Evolutionary conservation across 148 eudicot genomes (phyloP).

Genomic region (Persicaria tinctoria): DNA sequence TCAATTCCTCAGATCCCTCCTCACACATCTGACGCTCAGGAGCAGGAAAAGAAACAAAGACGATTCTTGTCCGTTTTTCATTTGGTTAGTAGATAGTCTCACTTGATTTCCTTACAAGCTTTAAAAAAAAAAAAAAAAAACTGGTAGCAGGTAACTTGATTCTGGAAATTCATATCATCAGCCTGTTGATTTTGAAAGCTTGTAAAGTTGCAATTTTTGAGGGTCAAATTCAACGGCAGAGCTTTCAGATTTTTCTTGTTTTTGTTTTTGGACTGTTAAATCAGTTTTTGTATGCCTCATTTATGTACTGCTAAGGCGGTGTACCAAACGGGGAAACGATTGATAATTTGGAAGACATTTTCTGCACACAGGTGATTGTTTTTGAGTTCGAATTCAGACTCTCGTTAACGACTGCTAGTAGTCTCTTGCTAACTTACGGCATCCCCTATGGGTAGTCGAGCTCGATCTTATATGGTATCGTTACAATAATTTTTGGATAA

Average conservation of each 20-base stretch:
- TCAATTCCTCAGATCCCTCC: no score
- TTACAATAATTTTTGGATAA: no score
- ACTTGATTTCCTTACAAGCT: not conserved
- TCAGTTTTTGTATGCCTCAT: no score
- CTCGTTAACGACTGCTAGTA: conserved; percentile 1
- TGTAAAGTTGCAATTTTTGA: conserved; percentile 32
- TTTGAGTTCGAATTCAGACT: conserved; percentile 14
- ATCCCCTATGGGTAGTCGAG: no score
- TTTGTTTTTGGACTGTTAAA: no score
- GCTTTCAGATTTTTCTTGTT: no score
- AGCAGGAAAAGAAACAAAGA: no score
- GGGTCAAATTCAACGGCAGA: conserved; percentile 16
- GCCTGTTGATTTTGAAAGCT: conserved; percentile 20
- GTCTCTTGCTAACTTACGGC: no score
- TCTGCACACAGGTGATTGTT: not conserved
- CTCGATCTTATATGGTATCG: no score
- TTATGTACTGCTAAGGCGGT: not conserved
- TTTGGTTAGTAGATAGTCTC: no score
- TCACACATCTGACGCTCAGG: no score
- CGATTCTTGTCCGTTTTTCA: no score
- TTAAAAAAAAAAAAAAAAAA: conserved; percentile 7
- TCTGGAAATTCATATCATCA: conserved; percentile 7
- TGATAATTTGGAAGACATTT: not conserved
- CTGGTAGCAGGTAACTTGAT: conserved; percentile 9
- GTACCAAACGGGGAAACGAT: not conserved